Conservation (phyloP, 345 rosid genomes). For the Melastoma malabathricum region DNA sequence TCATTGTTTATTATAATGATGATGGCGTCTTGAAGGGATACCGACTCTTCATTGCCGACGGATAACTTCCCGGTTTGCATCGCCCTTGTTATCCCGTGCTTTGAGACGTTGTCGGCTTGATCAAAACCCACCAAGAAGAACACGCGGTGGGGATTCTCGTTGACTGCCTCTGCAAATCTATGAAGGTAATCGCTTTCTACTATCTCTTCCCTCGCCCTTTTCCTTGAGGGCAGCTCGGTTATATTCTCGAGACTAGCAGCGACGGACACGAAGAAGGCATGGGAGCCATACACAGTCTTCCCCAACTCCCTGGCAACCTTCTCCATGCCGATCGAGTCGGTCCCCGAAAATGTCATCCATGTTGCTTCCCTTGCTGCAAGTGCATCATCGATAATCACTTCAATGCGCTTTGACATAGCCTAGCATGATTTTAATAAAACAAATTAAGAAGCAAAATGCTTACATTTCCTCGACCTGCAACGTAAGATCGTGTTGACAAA, state of each 20-base stretch:
- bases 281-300: slow-evolving; percentile 45
- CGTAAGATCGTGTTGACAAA: slow-evolving; percentile 35
- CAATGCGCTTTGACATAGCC: not conserved
- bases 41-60: slow-evolving; percentile 8
- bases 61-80: slow-evolving; percentile 25
- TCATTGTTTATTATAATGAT: slow-evolving; percentile 45
- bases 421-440: not conserved
- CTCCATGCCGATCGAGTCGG: slow-evolving; percentile 29
- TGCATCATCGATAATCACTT: not conserved
- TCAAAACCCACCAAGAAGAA: slow-evolving; percentile 51
- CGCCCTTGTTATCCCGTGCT: slow-evolving; percentile 25
- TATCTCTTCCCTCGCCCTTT: slow-evolving; percentile 34
- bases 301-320: slow-evolving; percentile 51
- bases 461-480: slow-evolving; percentile 39
- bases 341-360: slow-evolving; percentile 43
- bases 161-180: slow-evolving; percentile 40
- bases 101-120: slow-evolving; percentile 17
- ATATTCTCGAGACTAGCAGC: slow-evolving; percentile 15
- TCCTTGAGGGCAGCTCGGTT: slow-evolving; percentile 18
- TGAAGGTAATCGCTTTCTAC: slow-evolving; percentile 17
- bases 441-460: not conserved
- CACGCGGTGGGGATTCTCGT: slow-evolving; percentile 58
- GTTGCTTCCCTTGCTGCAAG: slow-evolving; percentile 28
- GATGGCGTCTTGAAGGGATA: slow-evolving; percentile 48
- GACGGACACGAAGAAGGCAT: slow-evolving; percentile 23